Evolutionary conservation across 2,329 filamentous ascomycete species (phyloP).

Genomic region (Fusarium cyanostomum): DNA sequence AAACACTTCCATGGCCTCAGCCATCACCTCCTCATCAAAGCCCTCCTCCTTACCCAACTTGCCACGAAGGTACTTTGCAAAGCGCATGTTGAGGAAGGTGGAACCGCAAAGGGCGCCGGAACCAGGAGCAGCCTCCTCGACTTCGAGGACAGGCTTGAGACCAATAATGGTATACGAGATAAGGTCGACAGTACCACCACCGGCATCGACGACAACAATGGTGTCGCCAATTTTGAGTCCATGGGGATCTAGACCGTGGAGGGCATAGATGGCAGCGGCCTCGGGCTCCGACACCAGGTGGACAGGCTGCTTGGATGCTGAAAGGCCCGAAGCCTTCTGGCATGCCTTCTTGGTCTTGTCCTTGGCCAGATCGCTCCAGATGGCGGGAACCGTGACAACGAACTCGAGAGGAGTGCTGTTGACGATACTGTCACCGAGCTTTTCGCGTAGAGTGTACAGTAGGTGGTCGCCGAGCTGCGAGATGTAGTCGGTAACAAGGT

Average conservation of each 20-base stretch:
- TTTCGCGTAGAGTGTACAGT: conserved; percentile 52
- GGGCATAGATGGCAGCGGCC: conserved; percentile 58
- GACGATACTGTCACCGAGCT: conserved; percentile 54
- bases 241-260: conserved; percentile 53
- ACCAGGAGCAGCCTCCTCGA: conserved; percentile 56
- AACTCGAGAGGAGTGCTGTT: conserved; percentile 57
- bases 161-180: conserved; percentile 59
- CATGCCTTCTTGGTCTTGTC: conserved; percentile 58
- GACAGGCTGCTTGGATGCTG: conserved; percentile 45
- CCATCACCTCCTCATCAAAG: conserved; percentile 53
- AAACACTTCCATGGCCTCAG: conserved; percentile 54
- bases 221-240: conserved; percentile 55
- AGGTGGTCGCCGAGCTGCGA: conserved; percentile 56
- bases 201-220: conserved; percentile 62
- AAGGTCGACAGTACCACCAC: conserved; percentile 61
- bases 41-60: conserved; percentile 52
- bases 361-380: conserved; percentile 64
- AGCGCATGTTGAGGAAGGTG: conserved; percentile 56
- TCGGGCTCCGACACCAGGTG: conserved; percentile 60
- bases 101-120: conserved; percentile 59
- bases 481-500: conserved; percentile 59
- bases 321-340: conserved; percentile 47
- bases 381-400: conserved; percentile 64
- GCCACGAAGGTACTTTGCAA: conserved; percentile 52
- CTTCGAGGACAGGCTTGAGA: conserved; percentile 54